Conservation (phyloP, 2,329 filamentous ascomycete genomes). For the Rhynchosporium agropyri region DNA sequence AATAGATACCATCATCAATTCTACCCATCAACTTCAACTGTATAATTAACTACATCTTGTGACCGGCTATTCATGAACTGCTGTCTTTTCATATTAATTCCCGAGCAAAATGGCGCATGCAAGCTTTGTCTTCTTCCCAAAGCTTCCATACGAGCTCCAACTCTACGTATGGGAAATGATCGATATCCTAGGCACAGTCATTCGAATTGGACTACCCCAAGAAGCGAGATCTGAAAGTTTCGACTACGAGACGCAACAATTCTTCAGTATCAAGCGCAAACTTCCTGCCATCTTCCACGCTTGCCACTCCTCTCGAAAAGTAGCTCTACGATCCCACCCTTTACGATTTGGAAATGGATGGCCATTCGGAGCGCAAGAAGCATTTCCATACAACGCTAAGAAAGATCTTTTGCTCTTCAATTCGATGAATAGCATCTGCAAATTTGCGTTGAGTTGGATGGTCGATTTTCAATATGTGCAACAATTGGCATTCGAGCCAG, state of each 20-base stretch:
- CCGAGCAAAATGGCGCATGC: neutral
- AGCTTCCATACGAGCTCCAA: neutral
- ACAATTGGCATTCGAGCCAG: neutral
- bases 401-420: slow-evolving; percentile 6
- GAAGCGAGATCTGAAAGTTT: neutral
- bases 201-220: neutral
- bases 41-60: too few species aligned
- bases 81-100: neutral
- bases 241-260: neutral
- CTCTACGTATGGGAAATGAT: neutral
- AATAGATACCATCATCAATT: too few species aligned
- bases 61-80: too few species aligned
- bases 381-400: slow-evolving; percentile 3
- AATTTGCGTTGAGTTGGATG: neutral
- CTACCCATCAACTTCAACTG: too few species aligned
- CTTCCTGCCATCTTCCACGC: slow-evolving; percentile 4
- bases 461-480: neutral
- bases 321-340: slow-evolving; percentile 8
- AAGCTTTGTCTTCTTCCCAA: neutral
- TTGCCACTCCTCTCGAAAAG: slow-evolving; percentile 2
- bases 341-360: neutral
- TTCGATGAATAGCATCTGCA: neutral
- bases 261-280: neutral
- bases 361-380: neutral
- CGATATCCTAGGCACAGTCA: neutral